Base-by-base conservation (phyloP, 1,284 basidiomycete genomes). In the Limonomyces culmigenus region DNA sequence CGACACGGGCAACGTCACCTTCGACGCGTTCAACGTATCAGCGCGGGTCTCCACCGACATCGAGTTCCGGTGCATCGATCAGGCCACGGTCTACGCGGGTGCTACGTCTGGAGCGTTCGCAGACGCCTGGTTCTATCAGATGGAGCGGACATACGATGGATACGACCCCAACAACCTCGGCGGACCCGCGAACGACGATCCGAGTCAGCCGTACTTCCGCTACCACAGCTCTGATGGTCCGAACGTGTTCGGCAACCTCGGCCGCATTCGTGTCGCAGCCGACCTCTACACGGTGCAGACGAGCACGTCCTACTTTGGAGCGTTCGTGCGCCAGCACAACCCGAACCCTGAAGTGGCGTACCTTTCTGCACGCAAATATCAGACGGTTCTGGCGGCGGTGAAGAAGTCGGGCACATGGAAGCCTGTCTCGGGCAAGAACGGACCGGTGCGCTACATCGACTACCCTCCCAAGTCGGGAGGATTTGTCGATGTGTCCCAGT, bases 31-130 rank as follows among this genome's bases (percentile, higher is more conserved):
- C 43, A 47, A 47, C 25, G 40, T 42, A 11, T 41, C 44, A 3
- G 34, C 44, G 13, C 41, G 43, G 6, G 25, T 47, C 11, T 38
- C 43, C 11, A 47, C 46, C 6, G 44, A 47, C 33, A 34, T 31
- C 21, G 39, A 42, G 27, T 47, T 45, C 34, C 38, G 46, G 4
- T 47, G 46, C 25, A 33, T 47, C n/a, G 44, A 45, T 25, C 33
- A 39, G 5, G 46, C 46, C 3, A 33, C 35, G 16, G 34, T 32
- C 14, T 14, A 13, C 16, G 32, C 35, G 5, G 36, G 30, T 3
- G 12, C 33, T 16, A 36, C 33, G 12, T 31, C 30, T 25, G 29
- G 29, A 16, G 25, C 37, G 18, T 34, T 39, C 23, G 16, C 35
- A 2, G 37, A 32, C 13, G 1, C 37, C 3, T 44, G 42, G 31